Conservation (phyloP, 805 yeast species). For the Saturnispora mendoncae region DNA sequence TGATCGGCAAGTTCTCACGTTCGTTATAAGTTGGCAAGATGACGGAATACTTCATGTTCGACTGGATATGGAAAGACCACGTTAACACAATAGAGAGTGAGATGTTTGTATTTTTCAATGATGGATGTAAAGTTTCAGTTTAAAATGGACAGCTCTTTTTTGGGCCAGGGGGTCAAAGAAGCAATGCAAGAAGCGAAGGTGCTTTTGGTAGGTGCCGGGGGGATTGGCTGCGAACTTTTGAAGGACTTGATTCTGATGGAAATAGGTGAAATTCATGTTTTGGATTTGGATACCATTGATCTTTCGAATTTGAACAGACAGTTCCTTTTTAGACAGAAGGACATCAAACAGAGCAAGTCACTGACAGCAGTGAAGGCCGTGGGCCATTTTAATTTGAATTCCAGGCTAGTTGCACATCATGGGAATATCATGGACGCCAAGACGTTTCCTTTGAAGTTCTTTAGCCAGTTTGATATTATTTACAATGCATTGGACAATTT, state of each 20-base stretch:
- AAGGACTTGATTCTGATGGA: conserved; percentile 74
- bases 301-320: conserved; percentile 88
- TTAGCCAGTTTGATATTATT: conserved; percentile 62
- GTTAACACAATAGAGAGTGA: neutral
- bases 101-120: too few species aligned
- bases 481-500: conserved; percentile 92
- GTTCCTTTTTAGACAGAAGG: conserved; percentile 80
- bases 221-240: conserved; percentile 87
- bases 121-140: too few species aligned
- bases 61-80: neutral
- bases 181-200: conserved; percentile 40
- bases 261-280: conserved; percentile 79
- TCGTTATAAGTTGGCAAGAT: conserved; percentile 76
- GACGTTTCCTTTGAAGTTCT: conserved; percentile 69
- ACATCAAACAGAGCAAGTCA: conserved; percentile 83
- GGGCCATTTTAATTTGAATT: conserved; percentile 51
- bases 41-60: conserved; percentile 48
- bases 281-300: conserved; percentile 95
- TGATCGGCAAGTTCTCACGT: conserved; percentile 57
- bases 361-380: conserved; percentile 81
- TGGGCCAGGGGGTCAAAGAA: conserved; percentile 27
- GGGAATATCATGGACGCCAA: conserved; percentile 79
- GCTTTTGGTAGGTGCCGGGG: conserved; percentile 90
- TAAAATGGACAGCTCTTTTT: too few species aligned
- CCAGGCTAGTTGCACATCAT: conserved; percentile 68